phyloP scores from a whole-genome alignment of 1,139 yeast genomes.

The Yamadazyma sp. region DNA sequence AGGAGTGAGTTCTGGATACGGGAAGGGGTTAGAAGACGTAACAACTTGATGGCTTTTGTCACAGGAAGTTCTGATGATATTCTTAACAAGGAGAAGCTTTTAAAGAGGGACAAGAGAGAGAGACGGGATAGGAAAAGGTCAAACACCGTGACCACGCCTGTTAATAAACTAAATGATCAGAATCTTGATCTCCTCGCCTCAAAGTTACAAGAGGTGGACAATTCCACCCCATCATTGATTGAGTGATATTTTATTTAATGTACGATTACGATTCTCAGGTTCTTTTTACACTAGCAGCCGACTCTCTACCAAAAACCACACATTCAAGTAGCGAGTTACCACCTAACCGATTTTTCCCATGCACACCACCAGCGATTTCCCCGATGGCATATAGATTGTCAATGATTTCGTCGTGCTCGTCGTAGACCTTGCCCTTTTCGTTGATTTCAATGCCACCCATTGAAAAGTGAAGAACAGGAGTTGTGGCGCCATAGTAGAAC shows the following conservation, averaged over 20 bases:
- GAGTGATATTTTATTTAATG: constrained; percentile 1
- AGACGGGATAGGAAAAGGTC: constrained; percentile 37
- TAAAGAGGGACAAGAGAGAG: constrained; percentile 39
- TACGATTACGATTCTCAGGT: not conserved
- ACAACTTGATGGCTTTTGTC: constrained; percentile 38
- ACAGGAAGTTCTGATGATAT: constrained; percentile 17
- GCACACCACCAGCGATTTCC: constrained; percentile 41
- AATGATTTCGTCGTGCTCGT: constrained; percentile 17
- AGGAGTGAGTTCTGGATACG: constrained; percentile 91
- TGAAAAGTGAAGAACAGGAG: constrained; percentile 40
- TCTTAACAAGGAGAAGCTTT: constrained; percentile 24
- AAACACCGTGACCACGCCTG: constrained; percentile 15
- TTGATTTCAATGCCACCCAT: constrained; percentile 42
- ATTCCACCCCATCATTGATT: constrained; percentile 6
- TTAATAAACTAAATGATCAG: constrained; percentile 26
- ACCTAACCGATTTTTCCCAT: constrained; percentile 38
- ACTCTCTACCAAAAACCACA: constrained; percentile 36
- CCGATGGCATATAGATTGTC: constrained; percentile 36
- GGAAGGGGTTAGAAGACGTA: constrained; percentile 72
- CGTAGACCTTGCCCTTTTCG: constrained; percentile 24
- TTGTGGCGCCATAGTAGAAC: constrained; percentile 32
- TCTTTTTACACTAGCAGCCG: constrained; percentile 4
- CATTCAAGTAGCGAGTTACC: constrained; percentile 41
- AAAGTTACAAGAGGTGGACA: constrained; percentile 12
- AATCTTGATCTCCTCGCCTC: constrained; percentile 23